Conservation (phyloP, 192 early-diverging fungal genomes). For the Entrophospora sp. region DNA sequence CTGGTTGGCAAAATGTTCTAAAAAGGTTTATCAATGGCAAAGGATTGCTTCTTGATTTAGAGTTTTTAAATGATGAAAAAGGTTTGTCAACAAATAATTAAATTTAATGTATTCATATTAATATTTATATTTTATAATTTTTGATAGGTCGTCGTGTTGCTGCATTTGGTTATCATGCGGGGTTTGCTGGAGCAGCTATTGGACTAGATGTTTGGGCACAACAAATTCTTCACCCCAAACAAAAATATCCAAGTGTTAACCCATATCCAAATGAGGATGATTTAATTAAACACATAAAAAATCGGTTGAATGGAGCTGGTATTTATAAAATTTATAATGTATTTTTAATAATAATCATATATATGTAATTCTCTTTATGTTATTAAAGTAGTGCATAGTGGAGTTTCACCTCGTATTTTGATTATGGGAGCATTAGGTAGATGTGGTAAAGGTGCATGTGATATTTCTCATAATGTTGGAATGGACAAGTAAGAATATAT, state of each 20-base stretch:
- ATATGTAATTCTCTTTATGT: neutral
- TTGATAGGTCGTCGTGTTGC: constrained; percentile 76
- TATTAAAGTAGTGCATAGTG: constrained; percentile 12
- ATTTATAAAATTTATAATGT: constrained; percentile 12
- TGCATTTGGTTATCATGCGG: constrained; percentile 95
- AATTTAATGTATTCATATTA: neutral
- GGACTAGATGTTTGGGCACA: constrained; percentile 90
- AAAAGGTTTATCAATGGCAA: constrained; percentile 75
- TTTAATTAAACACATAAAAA: constrained; percentile 65
- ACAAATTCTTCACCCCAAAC: constrained; percentile 48
- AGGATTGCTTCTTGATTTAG: constrained; percentile 85
- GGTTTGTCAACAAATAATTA: no score
- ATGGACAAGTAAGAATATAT: constrained; percentile 76
- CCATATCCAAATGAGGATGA: constrained; percentile 79
- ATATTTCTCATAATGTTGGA: constrained; percentile 75
- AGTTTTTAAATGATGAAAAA: constrained; percentile 80
- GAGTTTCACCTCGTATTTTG: constrained; percentile 71
- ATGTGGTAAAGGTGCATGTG: constrained; percentile 83
- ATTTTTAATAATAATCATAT: no score
- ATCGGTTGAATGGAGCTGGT: constrained; percentile 51
- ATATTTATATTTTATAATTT: neutral
- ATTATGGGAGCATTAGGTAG: constrained; percentile 98
- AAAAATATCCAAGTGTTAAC: constrained; percentile 64
- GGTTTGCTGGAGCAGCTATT: constrained; percentile 89
- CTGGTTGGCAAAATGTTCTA: constrained; percentile 87